Percentiles rank a stretch among this genome's conserved stretches.
phyloP scores from a whole-genome alignment of 2,329 filamentous ascomycete species.

The Penicillium sp. region DNA sequence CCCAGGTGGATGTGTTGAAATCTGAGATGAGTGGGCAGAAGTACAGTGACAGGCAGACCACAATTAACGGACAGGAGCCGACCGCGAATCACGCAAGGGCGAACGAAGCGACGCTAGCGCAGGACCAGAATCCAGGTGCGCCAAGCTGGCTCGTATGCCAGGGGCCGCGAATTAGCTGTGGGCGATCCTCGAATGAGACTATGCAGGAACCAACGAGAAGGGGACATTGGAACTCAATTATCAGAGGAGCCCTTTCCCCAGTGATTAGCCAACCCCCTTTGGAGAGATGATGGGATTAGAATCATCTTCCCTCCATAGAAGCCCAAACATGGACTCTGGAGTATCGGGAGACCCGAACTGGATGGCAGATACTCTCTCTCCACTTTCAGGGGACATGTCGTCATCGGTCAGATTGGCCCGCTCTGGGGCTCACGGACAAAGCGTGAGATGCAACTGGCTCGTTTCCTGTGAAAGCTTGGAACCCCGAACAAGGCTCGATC shows the following conservation, averaged over 20 bases:
- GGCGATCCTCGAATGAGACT: slow-evolving; percentile 5
- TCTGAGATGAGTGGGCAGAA: neutral
- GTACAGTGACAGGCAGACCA: neutral
- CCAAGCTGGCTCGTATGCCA: slow-evolving; percentile 9
- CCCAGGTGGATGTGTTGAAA: neutral
- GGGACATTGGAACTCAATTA: neutral
- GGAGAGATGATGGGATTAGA: no score
- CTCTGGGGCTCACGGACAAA: slow-evolving; percentile 7
- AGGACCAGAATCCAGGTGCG: slow-evolving; percentile 3
- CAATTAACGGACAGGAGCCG: neutral
- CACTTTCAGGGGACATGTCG: slow-evolving; percentile 15
- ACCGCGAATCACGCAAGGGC: neutral
- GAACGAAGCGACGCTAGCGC: slow-evolving; percentile 5
- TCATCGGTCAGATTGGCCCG: slow-evolving; percentile 14
- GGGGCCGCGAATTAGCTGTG: slow-evolving; percentile 10
- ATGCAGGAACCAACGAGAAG: slow-evolving; percentile 1
- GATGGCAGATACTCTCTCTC: neutral
- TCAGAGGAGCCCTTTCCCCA: neutral
- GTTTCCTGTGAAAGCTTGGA: neutral
- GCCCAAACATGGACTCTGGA: neutral
- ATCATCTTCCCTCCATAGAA: no score
- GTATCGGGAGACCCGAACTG: no score
- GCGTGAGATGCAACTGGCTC: slow-evolving; percentile 4
- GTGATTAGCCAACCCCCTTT: no score
- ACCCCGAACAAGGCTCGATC: slow-evolving; percentile 21